Base-by-base conservation (phyloP, 148 eudicot species). In the Rhododendron mucronatum region DNA sequence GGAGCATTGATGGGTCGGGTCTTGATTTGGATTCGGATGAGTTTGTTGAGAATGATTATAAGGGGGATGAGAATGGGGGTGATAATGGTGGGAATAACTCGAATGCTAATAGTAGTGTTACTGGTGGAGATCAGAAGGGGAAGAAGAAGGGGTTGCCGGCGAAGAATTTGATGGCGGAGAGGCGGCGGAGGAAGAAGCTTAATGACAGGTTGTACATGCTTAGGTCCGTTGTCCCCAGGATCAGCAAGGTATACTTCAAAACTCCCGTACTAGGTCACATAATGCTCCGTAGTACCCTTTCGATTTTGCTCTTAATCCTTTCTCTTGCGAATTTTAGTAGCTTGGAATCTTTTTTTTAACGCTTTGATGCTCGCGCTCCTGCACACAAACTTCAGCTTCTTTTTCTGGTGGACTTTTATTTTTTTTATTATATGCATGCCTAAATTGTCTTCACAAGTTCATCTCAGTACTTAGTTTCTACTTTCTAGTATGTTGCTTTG, bases 91-190 rank as follows among this genome's bases (percentile, higher is more conserved):
- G 91, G 23, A 93, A 84, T 51, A 92, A 90, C 82, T 91, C 94
- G 5, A 90, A 91, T 86, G 94, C 89, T 1, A 91, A 89, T 67
- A 95, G 93, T 81, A 80, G 89, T 23, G 90, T 91, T 16, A 89
- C 92, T 37, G 91, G 87, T 16, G 61, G 61, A 18, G 93, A 92
- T 91, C 80, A 84, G 30, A 94, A 93, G 84, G 98, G 98, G 79
- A 96, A 95, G 92, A 95, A 93, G 90, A 96, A 94, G 80, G 98
- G 98, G 33, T 63, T 92, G 33, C 99, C 98, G 12, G 98, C 99
- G 11, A 96, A 96, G 92, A 96, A 96, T 80, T 80, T 96, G 89
- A 95, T 95, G 99, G 99, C 99, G 2, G 99, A 96, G 78, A 86
- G 99, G 71, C 92, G 97, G 26, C 89, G 99, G 3, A 81, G 99